Evolutionary conservation across 306 rosid species (phyloP).

Genomic region (Sicyos edulis): DNA sequence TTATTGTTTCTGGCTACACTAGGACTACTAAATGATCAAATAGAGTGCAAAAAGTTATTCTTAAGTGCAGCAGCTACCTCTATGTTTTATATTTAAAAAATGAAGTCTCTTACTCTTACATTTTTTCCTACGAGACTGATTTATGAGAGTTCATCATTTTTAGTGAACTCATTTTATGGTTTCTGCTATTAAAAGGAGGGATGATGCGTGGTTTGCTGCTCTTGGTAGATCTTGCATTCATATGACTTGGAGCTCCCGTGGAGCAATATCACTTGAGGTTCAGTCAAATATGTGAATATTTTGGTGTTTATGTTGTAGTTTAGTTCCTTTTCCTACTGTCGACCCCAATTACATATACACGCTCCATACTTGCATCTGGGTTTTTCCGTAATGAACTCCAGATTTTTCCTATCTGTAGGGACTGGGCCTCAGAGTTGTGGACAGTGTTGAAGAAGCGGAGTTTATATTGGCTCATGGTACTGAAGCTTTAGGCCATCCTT

Average conservation of each 20-base stretch:
- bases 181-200: slow-evolving; percentile 49
- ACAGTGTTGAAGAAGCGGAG: slow-evolving; percentile 69
- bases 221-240: slow-evolving; percentile 88
- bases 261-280: slow-evolving; percentile 88
- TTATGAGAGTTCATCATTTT: not conserved
- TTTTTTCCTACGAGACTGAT: not conserved
- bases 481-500: slow-evolving; percentile 77
- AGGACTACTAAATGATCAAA: not conserved
- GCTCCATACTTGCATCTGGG: not conserved
- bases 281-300: not conserved
- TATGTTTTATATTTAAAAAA: not conserved
- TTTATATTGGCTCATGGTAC: slow-evolving; percentile 93
- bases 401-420: slow-evolving; percentile 40
- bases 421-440: slow-evolving; percentile 70
- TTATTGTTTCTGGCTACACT: not conserved
- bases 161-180: slow-evolving; percentile 20
- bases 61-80: not conserved
- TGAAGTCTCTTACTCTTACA: not conserved
- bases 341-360: not conserved
- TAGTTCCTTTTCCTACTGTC: not conserved
- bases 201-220: slow-evolving; percentile 87
- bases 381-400: no score
- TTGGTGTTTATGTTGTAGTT: not conserved
- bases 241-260: slow-evolving; percentile 81
- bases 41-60: not conserved